Evolutionary conservation across 176 grass and related monocot genomes (phyloP).

Genomic region (Carex scoparia): DNA sequence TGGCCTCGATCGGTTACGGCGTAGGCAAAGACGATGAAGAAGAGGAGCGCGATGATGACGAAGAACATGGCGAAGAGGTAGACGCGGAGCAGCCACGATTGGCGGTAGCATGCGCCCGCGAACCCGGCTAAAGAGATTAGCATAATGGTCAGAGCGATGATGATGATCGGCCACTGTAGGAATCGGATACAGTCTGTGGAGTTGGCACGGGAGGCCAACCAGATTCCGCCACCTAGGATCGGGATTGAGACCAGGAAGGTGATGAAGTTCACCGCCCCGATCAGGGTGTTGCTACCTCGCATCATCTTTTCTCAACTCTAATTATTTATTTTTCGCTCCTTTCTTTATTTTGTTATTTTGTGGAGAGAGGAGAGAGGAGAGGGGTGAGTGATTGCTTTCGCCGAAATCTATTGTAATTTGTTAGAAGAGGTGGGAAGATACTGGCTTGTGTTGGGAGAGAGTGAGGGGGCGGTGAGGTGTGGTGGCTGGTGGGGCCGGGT

Average conservation of each 20-base stretch:
- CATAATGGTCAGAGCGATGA: slow-evolving; percentile 67
- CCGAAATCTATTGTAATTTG: not conserved
- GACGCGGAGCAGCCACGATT: slow-evolving; percentile 75
- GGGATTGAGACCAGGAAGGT: slow-evolving; percentile 88
- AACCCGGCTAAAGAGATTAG: slow-evolving; percentile 79
- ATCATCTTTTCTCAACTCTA: slow-evolving; percentile 27
- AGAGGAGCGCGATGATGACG: slow-evolving; percentile 72
- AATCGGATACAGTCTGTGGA: slow-evolving; percentile 88
- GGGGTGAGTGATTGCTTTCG: not conserved
- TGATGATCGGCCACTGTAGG: slow-evolving; percentile 95
- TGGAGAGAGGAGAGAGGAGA: not conserved
- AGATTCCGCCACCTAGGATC: slow-evolving; percentile 84
- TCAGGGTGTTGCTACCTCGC: slow-evolving; percentile 43
- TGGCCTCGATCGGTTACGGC: slow-evolving; percentile 86
- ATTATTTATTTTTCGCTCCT: not conserved
- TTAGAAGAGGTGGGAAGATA: not conserved
- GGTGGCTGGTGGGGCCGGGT: too few relatives aligned
- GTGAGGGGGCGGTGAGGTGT: slow-evolving; percentile 10
- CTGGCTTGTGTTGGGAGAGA: too few relatives aligned
- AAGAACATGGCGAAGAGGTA: slow-evolving; percentile 99
- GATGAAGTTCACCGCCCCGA: slow-evolving; percentile 78
- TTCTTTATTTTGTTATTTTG: not conserved
- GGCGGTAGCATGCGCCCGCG: slow-evolving; percentile 84
- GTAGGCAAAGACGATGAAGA: slow-evolving; percentile 97
- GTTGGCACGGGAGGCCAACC: slow-evolving; percentile 62